Evolutionary conservation across 2,329 filamentous ascomycete species (phyloP).

Genomic region (Pseudocercospora cruenta): DNA sequence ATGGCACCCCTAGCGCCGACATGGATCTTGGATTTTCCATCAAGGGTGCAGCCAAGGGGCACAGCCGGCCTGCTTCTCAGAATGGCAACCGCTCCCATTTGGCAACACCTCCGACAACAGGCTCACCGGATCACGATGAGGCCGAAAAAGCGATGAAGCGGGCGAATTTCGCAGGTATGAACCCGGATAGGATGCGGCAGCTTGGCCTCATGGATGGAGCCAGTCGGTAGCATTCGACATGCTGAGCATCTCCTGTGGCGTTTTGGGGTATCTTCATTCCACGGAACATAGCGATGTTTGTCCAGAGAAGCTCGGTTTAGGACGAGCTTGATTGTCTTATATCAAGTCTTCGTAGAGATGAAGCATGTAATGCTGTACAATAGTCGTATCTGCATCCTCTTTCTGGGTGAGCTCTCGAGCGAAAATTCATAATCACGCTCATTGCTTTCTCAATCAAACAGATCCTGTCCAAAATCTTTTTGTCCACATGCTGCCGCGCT

Average conservation of each 20-base stretch:
- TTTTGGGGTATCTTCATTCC: conserved; percentile 5
- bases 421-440: not conserved
- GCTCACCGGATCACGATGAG: conserved; percentile 40
- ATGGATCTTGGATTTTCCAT: conserved; percentile 33
- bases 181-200: conserved; percentile 41
- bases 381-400: conserved; percentile 19
- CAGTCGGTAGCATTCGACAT: conserved; percentile 19
- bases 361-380: conserved; percentile 29
- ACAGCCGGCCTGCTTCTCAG: conserved; percentile 23
- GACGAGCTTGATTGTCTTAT: not conserved
- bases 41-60: conserved; percentile 32
- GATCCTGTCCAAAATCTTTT: conserved; percentile 50
- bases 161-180: conserved; percentile 39
- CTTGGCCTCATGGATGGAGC: conserved; percentile 36
- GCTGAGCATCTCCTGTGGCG: not conserved
- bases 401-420: not conserved
- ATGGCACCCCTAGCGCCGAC: conserved; percentile 19
- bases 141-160: conserved; percentile 32
- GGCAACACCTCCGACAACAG: conserved; percentile 48
- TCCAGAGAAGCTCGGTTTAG: conserved; percentile 9
- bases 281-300: conserved; percentile 1
- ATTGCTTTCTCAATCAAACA: conserved; percentile 44
- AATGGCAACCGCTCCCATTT: conserved; percentile 46
- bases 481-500: conserved; percentile 61
- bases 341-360: not conserved